phyloP scores from a whole-genome alignment of 208 protist species.

The Trypanosoma grayi region DNA sequence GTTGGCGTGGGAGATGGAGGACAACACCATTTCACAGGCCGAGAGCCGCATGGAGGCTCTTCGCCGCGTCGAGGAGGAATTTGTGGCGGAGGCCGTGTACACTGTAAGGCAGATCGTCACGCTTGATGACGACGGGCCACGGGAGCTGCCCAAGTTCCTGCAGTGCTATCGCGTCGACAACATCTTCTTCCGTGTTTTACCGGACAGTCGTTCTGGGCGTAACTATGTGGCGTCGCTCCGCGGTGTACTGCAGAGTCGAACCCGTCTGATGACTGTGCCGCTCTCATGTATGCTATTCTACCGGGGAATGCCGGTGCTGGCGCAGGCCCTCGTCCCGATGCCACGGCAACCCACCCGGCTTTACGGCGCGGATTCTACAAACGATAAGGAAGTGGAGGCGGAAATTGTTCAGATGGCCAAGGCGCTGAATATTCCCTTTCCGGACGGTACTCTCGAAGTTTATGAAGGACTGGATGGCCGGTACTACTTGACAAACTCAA shows the following conservation, averaged over 20 bases:
- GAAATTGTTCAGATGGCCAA: conserved; percentile 75
- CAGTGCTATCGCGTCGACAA: conserved; percentile 84
- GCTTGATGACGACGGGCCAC: conserved; percentile 71
- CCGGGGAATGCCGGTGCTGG: conserved; percentile 84
- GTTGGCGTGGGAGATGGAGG: conserved; percentile 77
- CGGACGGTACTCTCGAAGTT: conserved; percentile 58
- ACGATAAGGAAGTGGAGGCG: conserved; percentile 69
- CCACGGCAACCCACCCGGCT: conserved; percentile 46
- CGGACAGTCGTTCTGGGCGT: conserved; percentile 75
- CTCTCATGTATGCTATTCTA: conserved; percentile 84
- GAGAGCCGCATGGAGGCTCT: conserved; percentile 42
- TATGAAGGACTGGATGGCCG: conserved; percentile 79
- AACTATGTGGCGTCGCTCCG: conserved; percentile 83
- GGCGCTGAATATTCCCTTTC: conserved; percentile 69
- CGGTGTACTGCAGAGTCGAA: conserved; percentile 70
- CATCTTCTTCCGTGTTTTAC: conserved; percentile 86
- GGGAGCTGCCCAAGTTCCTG: conserved; percentile 66
- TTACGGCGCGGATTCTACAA: conserved; percentile 54
- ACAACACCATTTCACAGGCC: conserved; percentile 51
- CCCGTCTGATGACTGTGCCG: conserved; percentile 69
- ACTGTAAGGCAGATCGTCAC: conserved; percentile 75
- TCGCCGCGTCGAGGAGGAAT: conserved; percentile 48
- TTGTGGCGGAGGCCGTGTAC: conserved; percentile 44
- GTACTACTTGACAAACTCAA: conserved; percentile 63
- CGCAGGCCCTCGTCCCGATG: conserved; percentile 85